These are phyloP conservation scores for Coccomyxa sp. DNA, from an alignment of 139 green algal genomes.

Conservation along the genomic window DNA sequence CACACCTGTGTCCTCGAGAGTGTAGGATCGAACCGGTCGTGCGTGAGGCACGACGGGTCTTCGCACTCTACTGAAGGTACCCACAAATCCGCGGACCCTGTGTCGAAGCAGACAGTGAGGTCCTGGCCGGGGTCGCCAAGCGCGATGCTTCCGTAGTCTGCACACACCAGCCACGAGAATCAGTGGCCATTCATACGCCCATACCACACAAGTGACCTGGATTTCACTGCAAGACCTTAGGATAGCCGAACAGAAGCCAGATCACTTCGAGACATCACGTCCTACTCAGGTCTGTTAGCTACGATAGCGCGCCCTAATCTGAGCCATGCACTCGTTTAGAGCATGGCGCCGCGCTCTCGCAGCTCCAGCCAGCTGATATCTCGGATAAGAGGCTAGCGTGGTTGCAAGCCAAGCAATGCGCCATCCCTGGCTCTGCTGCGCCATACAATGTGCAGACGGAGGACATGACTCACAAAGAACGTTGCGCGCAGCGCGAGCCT, in stretches of 20 bases:
- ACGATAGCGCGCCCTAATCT: too few relatives aligned
- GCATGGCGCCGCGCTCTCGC: too few relatives aligned
- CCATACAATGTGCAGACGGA: background rate
- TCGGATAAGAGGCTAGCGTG: background rate
- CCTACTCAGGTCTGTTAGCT: background rate
- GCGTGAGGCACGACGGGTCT: background rate
- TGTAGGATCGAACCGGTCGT: background rate
- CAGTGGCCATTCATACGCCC: background rate
- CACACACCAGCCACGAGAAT: background rate
- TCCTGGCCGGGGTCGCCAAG: background rate
- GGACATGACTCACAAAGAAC: background rate
- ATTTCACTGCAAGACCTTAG: background rate
- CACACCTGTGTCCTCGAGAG: too few relatives aligned
- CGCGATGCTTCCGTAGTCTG: conserved; percentile 2
- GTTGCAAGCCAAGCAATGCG: background rate
- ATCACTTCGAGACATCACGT: background rate
- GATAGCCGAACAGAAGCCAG: background rate
- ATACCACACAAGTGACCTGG: background rate
- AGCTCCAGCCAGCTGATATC: too few relatives aligned
- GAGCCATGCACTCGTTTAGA: too few relatives aligned
- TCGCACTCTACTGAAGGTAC: background rate
- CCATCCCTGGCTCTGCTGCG: background rate
- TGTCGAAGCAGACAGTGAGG: background rate
- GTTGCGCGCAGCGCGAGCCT: background rate
- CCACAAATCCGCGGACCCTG: background rate